A percentile compares a stretch with the other conserved stretches of the same genome.
Conservation (phyloP, 441 rosid genomes). For the Capsella rubella region DNA sequence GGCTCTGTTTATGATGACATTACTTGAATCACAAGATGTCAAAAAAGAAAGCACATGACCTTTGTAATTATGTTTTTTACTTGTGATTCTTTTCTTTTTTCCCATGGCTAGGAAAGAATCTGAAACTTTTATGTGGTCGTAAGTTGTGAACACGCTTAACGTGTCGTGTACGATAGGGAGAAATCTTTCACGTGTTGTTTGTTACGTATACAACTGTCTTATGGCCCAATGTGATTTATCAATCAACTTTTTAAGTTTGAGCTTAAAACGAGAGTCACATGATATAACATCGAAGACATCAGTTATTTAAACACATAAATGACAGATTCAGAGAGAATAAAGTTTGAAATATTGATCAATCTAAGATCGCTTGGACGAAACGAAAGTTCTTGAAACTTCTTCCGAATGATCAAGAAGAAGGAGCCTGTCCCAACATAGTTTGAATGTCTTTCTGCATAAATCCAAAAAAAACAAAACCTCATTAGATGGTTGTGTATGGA, state of each 20-base stretch:
- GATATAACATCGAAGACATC: conserved; percentile 23
- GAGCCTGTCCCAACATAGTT: conserved; percentile 58
- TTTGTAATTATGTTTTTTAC: background rate
- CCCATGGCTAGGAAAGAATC: conserved; percentile 32
- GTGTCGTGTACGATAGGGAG: conserved; percentile 38
- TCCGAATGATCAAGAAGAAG: conserved; percentile 37
- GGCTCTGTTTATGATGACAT: conserved; percentile 29
- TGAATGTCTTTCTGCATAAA: conserved; percentile 76
- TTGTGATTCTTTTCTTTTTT: conserved; percentile 31
- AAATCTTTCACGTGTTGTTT: conserved; percentile 35
- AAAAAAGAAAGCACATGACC: conserved; percentile 3
- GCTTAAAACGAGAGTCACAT: conserved; percentile 25
- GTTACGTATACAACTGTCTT: conserved; percentile 23
- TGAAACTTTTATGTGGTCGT: conserved; percentile 29
- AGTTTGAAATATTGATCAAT: conserved; percentile 21
- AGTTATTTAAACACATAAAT: conserved; percentile 23
- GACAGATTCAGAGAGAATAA: conserved; percentile 7
- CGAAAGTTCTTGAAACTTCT: conserved; percentile 5
- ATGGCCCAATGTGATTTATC: background rate
- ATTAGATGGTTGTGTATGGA: conserved; percentile 7
- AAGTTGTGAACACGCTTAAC: conserved; percentile 33
- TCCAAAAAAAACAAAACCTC: background rate
- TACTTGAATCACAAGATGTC: conserved; percentile 37
- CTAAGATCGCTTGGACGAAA: conserved; percentile 18
- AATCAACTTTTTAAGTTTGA: background rate